phyloP scores from a whole-genome alignment of 495 filamentous ascomycete genomes.

The Pyronema domesticum region DNA sequence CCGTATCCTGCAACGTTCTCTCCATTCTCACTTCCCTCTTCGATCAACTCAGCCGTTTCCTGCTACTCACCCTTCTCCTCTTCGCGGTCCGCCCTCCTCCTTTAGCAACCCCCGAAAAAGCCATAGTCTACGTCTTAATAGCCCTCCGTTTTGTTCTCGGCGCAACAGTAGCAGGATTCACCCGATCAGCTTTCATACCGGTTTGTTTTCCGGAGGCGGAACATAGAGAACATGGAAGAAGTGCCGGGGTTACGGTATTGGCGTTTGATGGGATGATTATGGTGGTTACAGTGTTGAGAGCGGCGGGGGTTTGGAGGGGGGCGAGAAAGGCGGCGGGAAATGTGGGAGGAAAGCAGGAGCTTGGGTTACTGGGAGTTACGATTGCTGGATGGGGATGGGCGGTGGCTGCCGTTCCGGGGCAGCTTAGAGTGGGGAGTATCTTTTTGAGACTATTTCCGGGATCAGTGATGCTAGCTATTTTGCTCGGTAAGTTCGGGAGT shows the following conservation, averaged over 20 bases:
- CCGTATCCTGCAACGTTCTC: slow-evolving; percentile 8
- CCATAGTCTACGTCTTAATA: slow-evolving; percentile 6
- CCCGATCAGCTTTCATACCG: slow-evolving; percentile 14
- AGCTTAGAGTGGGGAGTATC: slow-evolving; percentile 17
- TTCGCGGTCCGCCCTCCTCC: slow-evolving; percentile 14
- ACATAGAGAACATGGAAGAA: neutral
- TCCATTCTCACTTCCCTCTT: slow-evolving; percentile 14
- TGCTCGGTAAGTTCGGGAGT: slow-evolving; percentile 11
- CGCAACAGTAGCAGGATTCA: slow-evolving; percentile 15
- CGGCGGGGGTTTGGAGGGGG: slow-evolving; percentile 10
- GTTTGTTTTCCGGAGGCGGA: slow-evolving; percentile 18
- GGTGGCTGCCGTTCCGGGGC: slow-evolving; percentile 14
- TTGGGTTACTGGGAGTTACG: neutral
- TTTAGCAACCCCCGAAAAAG: slow-evolving; percentile 4
- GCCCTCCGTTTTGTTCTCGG: slow-evolving; percentile 11
- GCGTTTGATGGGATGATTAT: slow-evolving; percentile 13
- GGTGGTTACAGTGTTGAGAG: slow-evolving; percentile 10
- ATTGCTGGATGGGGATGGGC: neutral
- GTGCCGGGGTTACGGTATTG: slow-evolving; percentile 10
- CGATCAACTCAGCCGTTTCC: slow-evolving; percentile 15
- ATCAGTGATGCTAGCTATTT: slow-evolving; percentile 14
- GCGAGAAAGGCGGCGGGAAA: slow-evolving; percentile 5
- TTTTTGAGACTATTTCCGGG: slow-evolving; percentile 16
- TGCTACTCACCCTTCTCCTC: slow-evolving; percentile 8
- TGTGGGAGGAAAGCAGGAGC: slow-evolving; percentile 15